Base-by-base conservation (phyloP, 805 yeast species). In the Yueomyces sp. region DNA sequence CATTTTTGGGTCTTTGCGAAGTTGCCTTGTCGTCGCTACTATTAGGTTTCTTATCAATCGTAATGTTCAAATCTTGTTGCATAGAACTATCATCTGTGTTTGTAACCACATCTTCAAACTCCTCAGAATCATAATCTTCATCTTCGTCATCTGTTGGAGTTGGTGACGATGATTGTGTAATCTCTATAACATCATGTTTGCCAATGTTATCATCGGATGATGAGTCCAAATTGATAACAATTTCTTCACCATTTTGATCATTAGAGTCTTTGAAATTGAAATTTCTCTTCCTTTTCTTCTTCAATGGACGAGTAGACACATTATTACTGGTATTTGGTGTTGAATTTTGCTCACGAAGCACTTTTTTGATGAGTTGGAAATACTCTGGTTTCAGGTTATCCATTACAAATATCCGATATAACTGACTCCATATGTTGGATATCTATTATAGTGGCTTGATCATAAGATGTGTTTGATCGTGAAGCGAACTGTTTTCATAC, bases 311-410 rank as follows among this genome's bases (percentile, higher is more conserved):
- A 7, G 11, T 31, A 8, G 7, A 7, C 8, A 34, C 26, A 9
- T 7, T 5, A 9, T n/a, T 34, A 9, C 5, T 34, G 5, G 12
- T 7, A 34, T 34, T 34, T 6, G 33, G 9, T 7, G 12, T 5
- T 9, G 26, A 5, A 11, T 34, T 19, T n/a, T 34, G 8, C 41
- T 57, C 63, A 19, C 45, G 44, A 4, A 60, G 49, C 27, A 55
- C 61, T 33, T 56, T 53, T 40, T 60, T 47, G 28, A 59, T 51
- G 37, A 60, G 43, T 4, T 59, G 55, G 46, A 60, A 60, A 42
- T 60, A 54, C 41, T 60, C 65, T 36, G 52, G 55, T 26, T 63
- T 45, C 36, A 59, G 45, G 34, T 53, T 43, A 40, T 50, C 52
- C 46, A 47, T 45, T 60, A 57, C 55, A 8, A 31, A 8, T 31